Percentiles rank a stretch among this genome's conserved stretches.
phyloP scores from a whole-genome alignment of 768 basidiomycete genomes.

The Grammothele lineata region DNA sequence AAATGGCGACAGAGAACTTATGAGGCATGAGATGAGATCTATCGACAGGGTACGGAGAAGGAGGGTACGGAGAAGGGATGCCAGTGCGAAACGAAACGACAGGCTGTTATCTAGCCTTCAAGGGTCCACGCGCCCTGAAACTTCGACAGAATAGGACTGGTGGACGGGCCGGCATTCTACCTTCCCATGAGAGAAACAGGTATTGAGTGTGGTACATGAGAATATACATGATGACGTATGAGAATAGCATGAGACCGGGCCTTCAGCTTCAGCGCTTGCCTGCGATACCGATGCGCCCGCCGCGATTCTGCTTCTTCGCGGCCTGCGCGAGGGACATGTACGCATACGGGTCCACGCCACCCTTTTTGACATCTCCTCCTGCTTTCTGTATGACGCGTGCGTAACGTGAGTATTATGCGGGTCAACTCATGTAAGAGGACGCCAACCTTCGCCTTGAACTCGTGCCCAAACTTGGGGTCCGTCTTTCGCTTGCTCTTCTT shows the following conservation, averaged over 20 bases:
- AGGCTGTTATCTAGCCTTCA: no score
- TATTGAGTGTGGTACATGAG: no score
- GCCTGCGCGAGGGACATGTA: constrained; percentile 85
- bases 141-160: no score
- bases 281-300: constrained; percentile 51
- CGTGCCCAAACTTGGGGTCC: constrained; percentile 65
- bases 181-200: no score
- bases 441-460: constrained; percentile 94
- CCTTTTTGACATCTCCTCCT: constrained; percentile 88
- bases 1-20: constrained; percentile 32
- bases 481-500: constrained; percentile 52
- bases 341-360: constrained; percentile 87
- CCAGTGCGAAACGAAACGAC: no score
- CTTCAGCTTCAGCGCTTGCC: constrained; percentile 63
- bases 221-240: no score
- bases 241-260: no score
- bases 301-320: constrained; percentile 56
- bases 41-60: no score
- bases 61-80: no score
- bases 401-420: neutral
- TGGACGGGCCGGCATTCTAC: no score
- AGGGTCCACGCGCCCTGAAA: no score
- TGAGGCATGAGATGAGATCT: no score
- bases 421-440: neutral
- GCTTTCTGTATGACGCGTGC: constrained; percentile 61